Percentiles rank a stretch among this genome's conserved stretches.
Conservation (phyloP, 768 basidiomycete genomes). For the Lactarius deliciosus region DNA sequence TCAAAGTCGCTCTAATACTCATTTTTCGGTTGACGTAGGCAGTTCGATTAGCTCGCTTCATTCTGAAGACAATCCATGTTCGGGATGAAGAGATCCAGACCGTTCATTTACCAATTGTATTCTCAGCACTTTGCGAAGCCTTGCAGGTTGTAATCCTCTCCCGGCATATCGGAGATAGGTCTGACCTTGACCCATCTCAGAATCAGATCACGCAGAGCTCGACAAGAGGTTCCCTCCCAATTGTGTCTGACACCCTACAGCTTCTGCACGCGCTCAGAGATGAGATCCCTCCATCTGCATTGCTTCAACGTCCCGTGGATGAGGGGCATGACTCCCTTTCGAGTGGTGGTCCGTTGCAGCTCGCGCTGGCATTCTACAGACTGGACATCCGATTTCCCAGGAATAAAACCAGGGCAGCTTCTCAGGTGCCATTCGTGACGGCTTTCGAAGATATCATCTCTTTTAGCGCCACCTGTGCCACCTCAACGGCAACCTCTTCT, state of each 20-base stretch:
- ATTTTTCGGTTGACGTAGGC: constrained; percentile 44
- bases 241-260: constrained; percentile 17
- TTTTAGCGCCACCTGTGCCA: constrained; percentile 48
- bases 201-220: constrained; percentile 5
- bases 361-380: constrained; percentile 50
- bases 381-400: constrained; percentile 33
- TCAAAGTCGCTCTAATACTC: constrained; percentile 5
- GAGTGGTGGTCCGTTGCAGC: constrained; percentile 20
- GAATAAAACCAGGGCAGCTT: constrained; percentile 28
- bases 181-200: constrained; percentile 8
- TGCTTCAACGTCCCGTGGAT: constrained; percentile 12
- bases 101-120: constrained; percentile 78
- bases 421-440: constrained; percentile 52
- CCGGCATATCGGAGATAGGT: not conserved
- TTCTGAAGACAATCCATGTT: constrained; percentile 66
- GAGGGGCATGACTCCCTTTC: not conserved
- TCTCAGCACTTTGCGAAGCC: constrained; percentile 64
- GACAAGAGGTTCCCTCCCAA: constrained; percentile 11
- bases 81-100: constrained; percentile 87
- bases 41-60: constrained; percentile 65
- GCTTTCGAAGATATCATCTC: constrained; percentile 55
- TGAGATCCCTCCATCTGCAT: constrained; percentile 18
- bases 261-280: constrained; percentile 21
- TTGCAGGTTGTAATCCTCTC: constrained; percentile 51
- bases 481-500: constrained; percentile 26